Conservation (phyloP, 805 yeast species). For the Saccharomycopsis capsularis region DNA sequence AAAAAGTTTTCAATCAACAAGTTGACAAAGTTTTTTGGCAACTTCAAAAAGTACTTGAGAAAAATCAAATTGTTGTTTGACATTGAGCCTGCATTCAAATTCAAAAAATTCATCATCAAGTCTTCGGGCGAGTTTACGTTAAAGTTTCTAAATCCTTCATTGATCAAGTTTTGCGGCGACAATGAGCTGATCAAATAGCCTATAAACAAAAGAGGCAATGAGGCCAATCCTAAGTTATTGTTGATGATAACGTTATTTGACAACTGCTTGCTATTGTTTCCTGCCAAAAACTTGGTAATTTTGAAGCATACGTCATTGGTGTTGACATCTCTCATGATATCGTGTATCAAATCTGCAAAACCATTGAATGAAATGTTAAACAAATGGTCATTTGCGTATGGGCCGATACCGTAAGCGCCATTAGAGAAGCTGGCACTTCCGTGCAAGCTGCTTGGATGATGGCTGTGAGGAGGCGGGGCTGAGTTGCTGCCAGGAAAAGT, state of each 20-base stretch:
- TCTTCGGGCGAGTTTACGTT: constrained; percentile 21
- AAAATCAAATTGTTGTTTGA: constrained; percentile 21
- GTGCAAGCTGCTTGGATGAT: constrained; percentile 21
- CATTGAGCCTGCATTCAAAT: constrained; percentile 18
- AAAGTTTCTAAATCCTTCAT: constrained; percentile 26
- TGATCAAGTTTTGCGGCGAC: constrained; percentile 26
- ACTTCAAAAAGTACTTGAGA: constrained; percentile 26
- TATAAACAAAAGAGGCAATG: constrained; percentile 42
- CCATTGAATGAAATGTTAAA: constrained; percentile 16
- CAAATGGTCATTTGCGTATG: constrained; percentile 2
- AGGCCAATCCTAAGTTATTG: constrained; percentile 45
- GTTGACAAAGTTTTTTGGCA: constrained; percentile 32
- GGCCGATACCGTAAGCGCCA: constrained; percentile 13
- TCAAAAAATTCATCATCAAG: constrained; percentile 17
- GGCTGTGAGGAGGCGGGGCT: constrained; percentile 21
- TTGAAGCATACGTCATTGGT: constrained; percentile 11
- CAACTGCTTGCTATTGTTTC: constrained; percentile 23
- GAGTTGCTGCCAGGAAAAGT: constrained; percentile 6
- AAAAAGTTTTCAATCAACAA: constrained; percentile 42
- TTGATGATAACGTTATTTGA: constrained; percentile 31
- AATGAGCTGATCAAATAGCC: constrained; percentile 22
- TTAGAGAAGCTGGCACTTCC: constrained; percentile 17
- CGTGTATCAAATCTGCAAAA: constrained; percentile 20
- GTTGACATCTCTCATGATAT: constrained; percentile 19
- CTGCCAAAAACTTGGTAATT: constrained; percentile 25